A percentile compares a stretch with the other conserved stretches of the same genome.
phyloP scores from a whole-genome alignment of 2,329 filamentous ascomycete genomes.

The Fusarium subglutinans region DNA sequence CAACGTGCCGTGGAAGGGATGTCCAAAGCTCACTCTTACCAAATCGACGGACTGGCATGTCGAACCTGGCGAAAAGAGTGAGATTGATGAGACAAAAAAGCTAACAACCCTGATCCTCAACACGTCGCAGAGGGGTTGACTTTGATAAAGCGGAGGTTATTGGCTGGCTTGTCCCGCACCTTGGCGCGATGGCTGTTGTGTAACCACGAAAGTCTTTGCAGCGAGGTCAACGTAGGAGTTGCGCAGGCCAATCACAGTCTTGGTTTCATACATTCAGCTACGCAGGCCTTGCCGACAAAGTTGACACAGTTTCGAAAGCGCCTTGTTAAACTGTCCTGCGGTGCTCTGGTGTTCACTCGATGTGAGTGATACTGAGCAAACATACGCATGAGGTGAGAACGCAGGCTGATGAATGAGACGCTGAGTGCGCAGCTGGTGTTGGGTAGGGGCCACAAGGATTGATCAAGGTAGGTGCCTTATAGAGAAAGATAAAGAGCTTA shows the following conservation, averaged over 20 bases:
- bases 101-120: conserved; percentile 22
- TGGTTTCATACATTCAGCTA: conserved; percentile 19
- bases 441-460: neutral
- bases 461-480: neutral
- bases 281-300: conserved; percentile 22
- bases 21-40: neutral
- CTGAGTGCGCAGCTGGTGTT: neutral
- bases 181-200: conserved; percentile 31
- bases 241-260: conserved; percentile 25
- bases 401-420: neutral
- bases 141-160: conserved; percentile 1
- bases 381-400: conserved; percentile 1
- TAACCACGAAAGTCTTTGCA: conserved; percentile 24
- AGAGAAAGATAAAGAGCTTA: neutral
- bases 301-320: conserved; percentile 32
- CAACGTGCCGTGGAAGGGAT: neutral
- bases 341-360: neutral
- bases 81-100: conserved; percentile 33
- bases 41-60: neutral
- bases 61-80: conserved; percentile 9
- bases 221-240: conserved; percentile 12
- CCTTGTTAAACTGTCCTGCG: conserved; percentile 22
- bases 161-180: conserved; percentile 23
- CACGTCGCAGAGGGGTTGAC: conserved; percentile 20
- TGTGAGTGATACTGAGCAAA: conserved; percentile 29